Evolutionary conservation across 2,329 filamentous ascomycete genomes (phyloP), one percentile per base, ranked within the genome.

Genomic region (Ascochyta lentis): DNA sequence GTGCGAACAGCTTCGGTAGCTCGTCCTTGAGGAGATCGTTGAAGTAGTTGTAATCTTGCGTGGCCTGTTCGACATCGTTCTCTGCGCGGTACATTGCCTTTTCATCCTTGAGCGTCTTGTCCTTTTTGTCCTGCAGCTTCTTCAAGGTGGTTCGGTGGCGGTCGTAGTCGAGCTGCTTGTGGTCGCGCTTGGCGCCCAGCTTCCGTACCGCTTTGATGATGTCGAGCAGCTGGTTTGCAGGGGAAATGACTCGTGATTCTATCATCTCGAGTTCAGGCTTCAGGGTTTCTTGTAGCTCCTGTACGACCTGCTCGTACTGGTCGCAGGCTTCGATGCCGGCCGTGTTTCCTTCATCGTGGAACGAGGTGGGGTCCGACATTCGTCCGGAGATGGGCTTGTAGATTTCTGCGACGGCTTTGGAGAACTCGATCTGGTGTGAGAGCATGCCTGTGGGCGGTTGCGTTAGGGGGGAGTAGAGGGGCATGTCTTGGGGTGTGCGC

Each of bases 371-470:
- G 77, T 99, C 95, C 41, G 94, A 98, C 77, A 96, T 85, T 72
- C 95, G 90, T 51, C 95, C 95, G 51, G 94, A 97, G 69, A 99
- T 99, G 66, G 95, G 95, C 76, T 96, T 96, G 83, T 99, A 99
- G 70, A 99, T 89, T 77, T 99, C 95, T 62, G 90, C 89, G 81
- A 96, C 94, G 64, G 93, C 91, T 79, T 96, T 87, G 68, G 94
- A 96, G 80, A 99, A 99, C 75, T 96, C 94, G 78, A 99, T 98
- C 81, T 99, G 95, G 79, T 98, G 93, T 73, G 83, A 86, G 70
- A 99, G 85, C 95, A 99, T 99, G 82, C 90, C 84, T 87, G 60
- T 19, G 45, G 34, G 27, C 29, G 9, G 12, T 13, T 29, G 12
- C n/a, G 60, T 73, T 63, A 49, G 45, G 31, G 5, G 15, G 31